Conservation (phyloP, 129 eudicot genomes). For the Lonicera japonica region DNA sequence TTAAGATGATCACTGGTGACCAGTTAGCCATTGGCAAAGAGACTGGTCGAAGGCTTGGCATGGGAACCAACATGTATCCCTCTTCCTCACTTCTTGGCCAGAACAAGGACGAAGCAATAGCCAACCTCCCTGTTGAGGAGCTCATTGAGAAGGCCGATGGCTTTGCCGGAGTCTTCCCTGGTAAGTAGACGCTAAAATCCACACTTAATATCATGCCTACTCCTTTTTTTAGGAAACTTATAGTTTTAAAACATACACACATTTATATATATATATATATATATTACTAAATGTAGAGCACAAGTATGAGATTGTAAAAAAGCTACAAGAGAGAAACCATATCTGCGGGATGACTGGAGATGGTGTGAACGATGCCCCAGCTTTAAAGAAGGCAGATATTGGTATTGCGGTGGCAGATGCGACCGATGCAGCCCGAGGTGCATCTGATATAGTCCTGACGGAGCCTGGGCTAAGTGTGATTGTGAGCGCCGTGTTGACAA, state of each 20-base stretch:
- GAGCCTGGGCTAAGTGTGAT: conserved; percentile 86
- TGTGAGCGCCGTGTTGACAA: conserved; percentile 66
- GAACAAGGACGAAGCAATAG: conserved; percentile 50
- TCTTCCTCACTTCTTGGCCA: conserved; percentile 89
- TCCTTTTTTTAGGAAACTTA: no score
- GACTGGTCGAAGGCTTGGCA: conserved; percentile 79
- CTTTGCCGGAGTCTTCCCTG: conserved; percentile 91
- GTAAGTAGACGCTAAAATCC: not conserved
- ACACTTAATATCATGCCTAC: not conserved
- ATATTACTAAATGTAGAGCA: conserved; percentile 63
- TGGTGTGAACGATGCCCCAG: conserved; percentile 89
- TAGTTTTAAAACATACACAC: no score
- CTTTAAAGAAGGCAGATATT: conserved; percentile 70
- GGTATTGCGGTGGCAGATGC: conserved; percentile 91
- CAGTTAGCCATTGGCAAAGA: conserved; percentile 90
- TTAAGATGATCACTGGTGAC: conserved; percentile 90
- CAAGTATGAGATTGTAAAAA: conserved; percentile 83
- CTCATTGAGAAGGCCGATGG: conserved; percentile 86
- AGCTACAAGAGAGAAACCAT: conserved; percentile 71
- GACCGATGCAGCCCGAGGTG: conserved; percentile 80
- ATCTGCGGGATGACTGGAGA: conserved; percentile 93
- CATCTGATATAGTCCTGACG: conserved; percentile 74
- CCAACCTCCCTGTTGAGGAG: conserved; percentile 69
- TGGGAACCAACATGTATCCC: conserved; percentile 94
- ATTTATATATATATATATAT: no score